A percentile compares a stretch with the other conserved stretches of the same genome.
Evolutionary conservation across 805 yeast genomes (phyloP).

Genomic region (Yarrowia deformans): DNA sequence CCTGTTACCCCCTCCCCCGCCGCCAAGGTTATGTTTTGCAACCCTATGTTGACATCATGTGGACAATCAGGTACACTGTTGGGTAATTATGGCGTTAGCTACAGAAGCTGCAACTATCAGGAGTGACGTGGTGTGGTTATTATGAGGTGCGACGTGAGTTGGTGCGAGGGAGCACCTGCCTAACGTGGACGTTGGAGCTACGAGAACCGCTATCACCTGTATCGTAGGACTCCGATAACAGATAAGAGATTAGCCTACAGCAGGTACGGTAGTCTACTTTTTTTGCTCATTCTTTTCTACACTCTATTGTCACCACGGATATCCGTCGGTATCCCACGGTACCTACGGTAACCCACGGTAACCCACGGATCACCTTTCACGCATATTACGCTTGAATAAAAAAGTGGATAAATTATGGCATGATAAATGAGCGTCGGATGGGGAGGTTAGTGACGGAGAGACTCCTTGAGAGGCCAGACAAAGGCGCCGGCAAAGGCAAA

Average conservation of each 20-base stretch:
- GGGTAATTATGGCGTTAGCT: conserved; percentile 6
- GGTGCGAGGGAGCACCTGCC: no score
- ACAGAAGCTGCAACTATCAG: neutral
- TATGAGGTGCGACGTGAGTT: neutral
- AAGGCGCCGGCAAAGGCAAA: conserved; percentile 36
- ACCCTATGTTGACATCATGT: conserved; percentile 19
- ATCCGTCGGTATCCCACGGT: neutral
- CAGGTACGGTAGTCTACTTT: neutral
- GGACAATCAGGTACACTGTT: conserved; percentile 19
- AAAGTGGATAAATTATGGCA: conserved; percentile 22
- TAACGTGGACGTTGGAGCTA: no score
- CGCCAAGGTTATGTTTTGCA: neutral
- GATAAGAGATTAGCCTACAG: neutral
- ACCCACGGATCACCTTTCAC: neutral
- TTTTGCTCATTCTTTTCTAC: neutral
- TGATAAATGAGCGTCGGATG: neutral
- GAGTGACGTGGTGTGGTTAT: neutral
- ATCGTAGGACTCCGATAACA: neutral
- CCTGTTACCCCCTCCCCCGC: neutral
- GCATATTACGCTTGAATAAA: neutral
- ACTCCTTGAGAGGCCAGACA: conserved; percentile 38
- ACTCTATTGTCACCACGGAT: no score
- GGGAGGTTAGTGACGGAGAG: conserved; percentile 18
- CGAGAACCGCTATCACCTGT: neutral
- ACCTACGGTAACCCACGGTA: neutral